Conservation (phyloP, 345 rosid species). For the Lepidium sativum region DNA sequence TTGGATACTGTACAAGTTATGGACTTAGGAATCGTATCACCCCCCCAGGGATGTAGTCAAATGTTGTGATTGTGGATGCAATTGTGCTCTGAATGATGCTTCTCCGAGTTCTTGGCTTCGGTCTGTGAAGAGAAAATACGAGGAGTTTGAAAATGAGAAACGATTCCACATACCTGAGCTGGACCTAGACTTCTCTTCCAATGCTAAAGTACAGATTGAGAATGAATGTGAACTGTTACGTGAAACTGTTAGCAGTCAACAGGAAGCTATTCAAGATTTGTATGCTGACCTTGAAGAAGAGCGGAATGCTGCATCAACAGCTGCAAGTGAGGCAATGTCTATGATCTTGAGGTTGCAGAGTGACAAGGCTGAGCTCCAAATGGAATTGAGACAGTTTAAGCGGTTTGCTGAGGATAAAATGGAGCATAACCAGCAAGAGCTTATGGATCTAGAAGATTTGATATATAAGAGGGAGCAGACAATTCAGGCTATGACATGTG, state of each 20-base stretch:
- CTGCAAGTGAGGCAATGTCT: constrained; percentile 97
- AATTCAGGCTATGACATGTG: constrained; percentile 71
- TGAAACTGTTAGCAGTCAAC: constrained; percentile 70
- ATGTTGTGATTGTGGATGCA: constrained; percentile 62
- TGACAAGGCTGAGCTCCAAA: constrained; percentile 90
- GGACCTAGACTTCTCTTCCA: constrained; percentile 30
- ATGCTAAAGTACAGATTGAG: constrained; percentile 69
- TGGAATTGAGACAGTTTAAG: constrained; percentile 92
- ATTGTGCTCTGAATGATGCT: constrained; percentile 33
- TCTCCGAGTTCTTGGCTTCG: constrained; percentile 45
- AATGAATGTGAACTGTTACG: constrained; percentile 70
- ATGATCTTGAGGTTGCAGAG: constrained; percentile 95
- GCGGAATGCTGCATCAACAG: constrained; percentile 86
- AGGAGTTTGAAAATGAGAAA: constrained; percentile 45
- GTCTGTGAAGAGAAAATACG: constrained; percentile 62
- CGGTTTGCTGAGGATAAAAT: constrained; percentile 83
- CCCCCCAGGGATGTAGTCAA: constrained; percentile 27
- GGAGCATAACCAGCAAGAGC: constrained; percentile 89
- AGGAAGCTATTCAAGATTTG: constrained; percentile 58
- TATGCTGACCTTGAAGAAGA: constrained; percentile 79
- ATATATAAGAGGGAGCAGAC: constrained; percentile 85
- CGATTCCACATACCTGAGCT: constrained; percentile 48
- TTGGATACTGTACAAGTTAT: constrained; percentile 33
- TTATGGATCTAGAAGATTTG: constrained; percentile 63
- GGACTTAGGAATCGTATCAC: constrained; percentile 43